phyloP scores from a whole-genome alignment of 345 rosid species.

The Cardamine occulta region DNA sequence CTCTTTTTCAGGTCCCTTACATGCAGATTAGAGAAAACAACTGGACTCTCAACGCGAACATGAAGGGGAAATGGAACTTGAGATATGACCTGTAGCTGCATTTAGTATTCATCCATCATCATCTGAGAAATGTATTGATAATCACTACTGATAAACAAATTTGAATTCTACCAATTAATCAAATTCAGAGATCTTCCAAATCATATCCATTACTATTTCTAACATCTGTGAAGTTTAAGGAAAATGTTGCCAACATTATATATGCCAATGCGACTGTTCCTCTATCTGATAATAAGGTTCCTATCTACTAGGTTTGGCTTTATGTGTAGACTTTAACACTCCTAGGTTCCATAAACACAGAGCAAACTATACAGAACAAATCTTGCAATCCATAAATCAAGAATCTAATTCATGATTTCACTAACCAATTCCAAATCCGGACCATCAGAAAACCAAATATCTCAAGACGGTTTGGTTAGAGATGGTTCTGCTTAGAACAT shows the following conservation, averaged over 20 bases:
- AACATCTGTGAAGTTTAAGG: neutral
- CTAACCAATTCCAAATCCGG: neutral
- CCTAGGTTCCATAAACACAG: neutral
- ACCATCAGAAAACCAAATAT: slow-evolving; percentile 5
- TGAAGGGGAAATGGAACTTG: slow-evolving; percentile 83
- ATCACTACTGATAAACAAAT: slow-evolving; percentile 8
- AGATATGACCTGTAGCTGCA: slow-evolving; percentile 64
- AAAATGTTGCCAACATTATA: neutral
- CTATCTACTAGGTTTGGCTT: neutral
- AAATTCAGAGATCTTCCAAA: slow-evolving; percentile 30
- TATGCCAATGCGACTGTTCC: neutral
- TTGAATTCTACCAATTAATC: slow-evolving; percentile 7
- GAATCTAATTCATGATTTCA: neutral
- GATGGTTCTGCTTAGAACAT: slow-evolving; percentile 14
- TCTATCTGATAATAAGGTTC: neutral
- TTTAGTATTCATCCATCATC: slow-evolving; percentile 22
- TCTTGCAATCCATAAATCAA: neutral
- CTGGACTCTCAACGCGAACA: slow-evolving; percentile 83
- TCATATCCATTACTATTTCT: slow-evolving; percentile 12
- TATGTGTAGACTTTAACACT: neutral
- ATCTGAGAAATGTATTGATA: slow-evolving; percentile 30
- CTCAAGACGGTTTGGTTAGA: neutral
- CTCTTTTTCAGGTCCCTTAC: slow-evolving; percentile 70
- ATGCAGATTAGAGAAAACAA: slow-evolving; percentile 89
- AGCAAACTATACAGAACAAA: neutral